Conservation (phyloP, 2,329 filamentous ascomycete species). For the Xylariales sp. region DNA sequence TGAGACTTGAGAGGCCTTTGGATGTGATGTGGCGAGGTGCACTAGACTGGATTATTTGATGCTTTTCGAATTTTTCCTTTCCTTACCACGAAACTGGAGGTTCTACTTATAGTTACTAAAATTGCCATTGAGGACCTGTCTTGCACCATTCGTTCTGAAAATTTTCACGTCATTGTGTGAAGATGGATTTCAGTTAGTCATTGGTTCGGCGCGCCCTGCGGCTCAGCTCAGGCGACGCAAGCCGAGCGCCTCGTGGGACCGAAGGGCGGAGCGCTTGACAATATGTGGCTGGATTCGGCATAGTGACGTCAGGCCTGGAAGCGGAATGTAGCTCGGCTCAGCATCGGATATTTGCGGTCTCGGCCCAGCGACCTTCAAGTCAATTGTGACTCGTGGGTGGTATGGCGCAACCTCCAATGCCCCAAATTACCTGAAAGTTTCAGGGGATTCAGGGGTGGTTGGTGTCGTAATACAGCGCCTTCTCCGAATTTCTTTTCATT, state of each 20-base stretch:
- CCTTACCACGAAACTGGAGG: background rate
- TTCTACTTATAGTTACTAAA: conserved; percentile 3
- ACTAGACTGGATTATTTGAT: background rate
- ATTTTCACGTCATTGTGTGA: conserved; percentile 2
- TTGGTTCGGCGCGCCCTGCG: conserved; percentile 2
- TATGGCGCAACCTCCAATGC: too few relatives aligned
- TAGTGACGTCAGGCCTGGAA: too few relatives aligned
- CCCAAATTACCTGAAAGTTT: too few relatives aligned
- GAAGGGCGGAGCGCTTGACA: conserved; percentile 1
- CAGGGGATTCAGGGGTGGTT: too few relatives aligned
- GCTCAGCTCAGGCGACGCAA: conserved; percentile 5
- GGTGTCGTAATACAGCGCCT: too few relatives aligned
- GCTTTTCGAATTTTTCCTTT: background rate
- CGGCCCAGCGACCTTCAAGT: too few relatives aligned
- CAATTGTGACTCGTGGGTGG: too few relatives aligned
- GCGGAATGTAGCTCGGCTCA: too few relatives aligned
- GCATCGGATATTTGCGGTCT: too few relatives aligned
- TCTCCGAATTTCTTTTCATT: too few relatives aligned
- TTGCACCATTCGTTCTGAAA: background rate
- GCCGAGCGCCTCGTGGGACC: conserved; percentile 6
- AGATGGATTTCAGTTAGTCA: conserved; percentile 3
- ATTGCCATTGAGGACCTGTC: background rate
- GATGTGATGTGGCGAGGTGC: background rate
- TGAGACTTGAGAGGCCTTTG: background rate
- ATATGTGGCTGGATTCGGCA: too few relatives aligned